Conservation (phyloP, 163 green algal species). For the Volvox carteri region DNA sequence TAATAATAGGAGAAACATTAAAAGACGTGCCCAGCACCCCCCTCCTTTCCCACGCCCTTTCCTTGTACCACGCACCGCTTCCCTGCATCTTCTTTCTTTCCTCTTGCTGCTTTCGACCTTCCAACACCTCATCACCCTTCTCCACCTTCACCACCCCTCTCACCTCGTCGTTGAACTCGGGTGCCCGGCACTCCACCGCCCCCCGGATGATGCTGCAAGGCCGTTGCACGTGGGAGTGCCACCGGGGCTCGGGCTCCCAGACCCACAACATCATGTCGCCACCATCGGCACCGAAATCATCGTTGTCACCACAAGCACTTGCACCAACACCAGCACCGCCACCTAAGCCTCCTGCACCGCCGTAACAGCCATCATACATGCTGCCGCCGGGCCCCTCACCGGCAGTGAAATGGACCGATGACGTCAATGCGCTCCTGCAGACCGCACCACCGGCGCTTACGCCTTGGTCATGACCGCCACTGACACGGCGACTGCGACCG, state of each 20-base stretch:
- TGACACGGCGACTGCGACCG: neutral
- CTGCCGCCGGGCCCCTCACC: too few species aligned
- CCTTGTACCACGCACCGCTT: too few species aligned
- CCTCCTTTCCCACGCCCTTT: too few species aligned
- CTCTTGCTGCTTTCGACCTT: neutral
- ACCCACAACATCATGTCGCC: neutral
- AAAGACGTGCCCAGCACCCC: too few species aligned
- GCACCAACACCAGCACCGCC: too few species aligned
- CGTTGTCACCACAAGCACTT: neutral
- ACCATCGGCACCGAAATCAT: neutral
- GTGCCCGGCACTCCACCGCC: neutral
- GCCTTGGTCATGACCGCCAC: neutral
- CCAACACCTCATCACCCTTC: too few species aligned
- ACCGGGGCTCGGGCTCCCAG: conserved; percentile 44
- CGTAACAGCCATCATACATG: neutral
- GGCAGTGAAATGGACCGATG: too few species aligned
- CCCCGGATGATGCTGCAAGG: conserved; percentile 8
- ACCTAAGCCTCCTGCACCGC: too few species aligned
- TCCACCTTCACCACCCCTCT: neutral
- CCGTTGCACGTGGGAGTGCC: conserved; percentile 51
- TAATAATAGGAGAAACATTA: too few species aligned
- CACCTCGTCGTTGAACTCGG: conserved; percentile 54
- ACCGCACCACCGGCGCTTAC: too few species aligned
- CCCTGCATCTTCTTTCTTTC: too few species aligned
- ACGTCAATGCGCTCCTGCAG: too few species aligned